Evolutionary conservation across 2,329 filamentous ascomycete species (phyloP), one percentile per base, ranked within the genome.

Genomic region (Aspergillus sp.): DNA sequence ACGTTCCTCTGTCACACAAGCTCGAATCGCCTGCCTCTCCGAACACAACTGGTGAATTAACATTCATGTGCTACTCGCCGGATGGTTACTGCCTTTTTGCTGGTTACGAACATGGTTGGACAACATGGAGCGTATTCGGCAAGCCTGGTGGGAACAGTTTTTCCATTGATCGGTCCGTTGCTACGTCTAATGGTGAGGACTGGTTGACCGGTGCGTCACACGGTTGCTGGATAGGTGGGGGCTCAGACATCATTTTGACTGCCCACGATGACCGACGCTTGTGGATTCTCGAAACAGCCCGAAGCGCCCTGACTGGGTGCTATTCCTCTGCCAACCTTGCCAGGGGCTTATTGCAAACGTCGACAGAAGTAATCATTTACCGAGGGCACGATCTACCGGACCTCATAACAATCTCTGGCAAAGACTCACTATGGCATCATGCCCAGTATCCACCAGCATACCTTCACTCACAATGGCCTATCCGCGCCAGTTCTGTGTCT

Each of bases 31-130:
- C 90, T 12, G 86, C 87, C 0, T 91, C 92, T 1, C 75, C 81
- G 4, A 76, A 82, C 17, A 83, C 85, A 15, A 87, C 91, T 1
- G 95, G 95, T 0, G 74, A 77, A 12, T 77, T 97, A 52, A 91
- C 85, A 2, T 89, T 87, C 31, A 76, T 99, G 63, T 86, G 79
- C 59, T 99, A 96, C 77, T 97, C 95, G 1, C 92, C 93, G 0
- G 95, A 99, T 73, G 95, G 95, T 17, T 97, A 98, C 73, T 96
- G 93, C 72, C 82, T 99, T 8, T 97, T 99, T 74, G 92, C 90
- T 44, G 95, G 93, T 1, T 98, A 93, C 69, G 88, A 95, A 67
- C 87, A 88, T 58, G 96, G 95, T 0, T 99, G 95, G 95, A 89
- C 90, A 4, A 93, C 88, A 47, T 99, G 93, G 93, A 98, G 93